Evolutionary conservation across 768 basidiomycete species (phyloP).

Genomic region (Hebeloma cylindrosporum): DNA sequence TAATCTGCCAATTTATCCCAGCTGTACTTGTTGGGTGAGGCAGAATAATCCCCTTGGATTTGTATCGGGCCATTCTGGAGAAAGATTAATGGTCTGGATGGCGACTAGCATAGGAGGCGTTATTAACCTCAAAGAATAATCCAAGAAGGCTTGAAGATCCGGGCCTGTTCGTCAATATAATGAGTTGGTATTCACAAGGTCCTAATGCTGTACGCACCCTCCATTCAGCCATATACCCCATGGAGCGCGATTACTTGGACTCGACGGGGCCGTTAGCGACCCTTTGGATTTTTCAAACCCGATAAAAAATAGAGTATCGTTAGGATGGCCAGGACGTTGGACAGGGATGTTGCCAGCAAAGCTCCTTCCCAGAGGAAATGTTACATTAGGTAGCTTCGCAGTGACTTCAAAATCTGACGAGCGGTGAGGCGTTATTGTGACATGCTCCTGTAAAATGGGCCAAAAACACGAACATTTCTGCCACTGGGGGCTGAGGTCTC

Average conservation of each 20-base stretch:
- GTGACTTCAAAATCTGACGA: slow-evolving; percentile 60
- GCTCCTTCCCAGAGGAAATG: slow-evolving; percentile 49
- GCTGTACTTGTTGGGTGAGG: slow-evolving; percentile 51
- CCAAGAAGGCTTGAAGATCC: slow-evolving; percentile 72
- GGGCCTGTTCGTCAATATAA: slow-evolving; percentile 39
- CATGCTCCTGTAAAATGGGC: neutral
- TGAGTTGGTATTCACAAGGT: neutral
- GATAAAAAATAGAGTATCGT: slow-evolving; percentile 67
- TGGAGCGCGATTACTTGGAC: slow-evolving; percentile 42
- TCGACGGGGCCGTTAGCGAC: slow-evolving; percentile 47
- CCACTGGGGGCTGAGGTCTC: slow-evolving; percentile 57
- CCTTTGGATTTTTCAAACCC: slow-evolving; percentile 57
- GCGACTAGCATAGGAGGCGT: neutral
- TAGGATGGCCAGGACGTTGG: slow-evolving; percentile 56
- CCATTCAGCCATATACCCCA: slow-evolving; percentile 80
- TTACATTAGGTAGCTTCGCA: slow-evolving; percentile 56
- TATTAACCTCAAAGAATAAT: slow-evolving; percentile 59
- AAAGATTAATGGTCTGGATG: neutral
- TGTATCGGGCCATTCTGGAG: slow-evolving; percentile 69
- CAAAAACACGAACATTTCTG: slow-evolving; percentile 50
- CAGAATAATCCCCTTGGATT: slow-evolving; percentile 49
- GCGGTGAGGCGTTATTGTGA: neutral
- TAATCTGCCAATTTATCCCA: slow-evolving; percentile 65
- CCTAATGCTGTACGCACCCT: slow-evolving; percentile 44
- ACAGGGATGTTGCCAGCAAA: slow-evolving; percentile 69